Evolutionary conservation across 2,329 filamentous ascomycete species (phyloP).

Genomic region (Aspergillus quadrilineatus): DNA sequence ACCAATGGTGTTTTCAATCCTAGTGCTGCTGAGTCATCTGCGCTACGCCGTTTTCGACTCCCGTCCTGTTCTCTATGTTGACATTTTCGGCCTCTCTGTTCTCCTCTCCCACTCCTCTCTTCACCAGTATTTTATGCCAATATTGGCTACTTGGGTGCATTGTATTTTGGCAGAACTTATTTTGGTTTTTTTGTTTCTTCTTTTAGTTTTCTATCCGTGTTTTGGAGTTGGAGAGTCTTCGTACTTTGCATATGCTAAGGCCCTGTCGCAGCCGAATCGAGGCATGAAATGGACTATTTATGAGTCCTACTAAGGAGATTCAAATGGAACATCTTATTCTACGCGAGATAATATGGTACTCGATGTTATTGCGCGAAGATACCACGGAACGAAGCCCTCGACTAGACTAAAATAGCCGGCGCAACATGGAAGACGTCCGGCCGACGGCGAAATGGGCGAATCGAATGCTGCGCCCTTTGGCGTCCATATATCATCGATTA

Average conservation of each 20-base stretch:
- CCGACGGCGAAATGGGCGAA: conserved; percentile 46
- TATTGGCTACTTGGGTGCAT: conserved; percentile 12
- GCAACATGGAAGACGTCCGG: conserved; percentile 38
- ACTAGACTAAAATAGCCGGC: conserved; percentile 5
- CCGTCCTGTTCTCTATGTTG: conserved; percentile 23
- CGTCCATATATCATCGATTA: conserved; percentile 40
- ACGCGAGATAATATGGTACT: neutral
- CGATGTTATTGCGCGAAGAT: neutral
- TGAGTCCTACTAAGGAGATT: conserved; percentile 10
- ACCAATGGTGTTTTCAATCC: too few relatives aligned
- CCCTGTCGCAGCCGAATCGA: neutral
- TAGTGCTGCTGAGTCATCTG: conserved; percentile 6
- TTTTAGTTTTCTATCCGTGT: neutral
- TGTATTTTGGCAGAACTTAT: conserved; percentile 10
- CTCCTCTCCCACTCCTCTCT: neutral
- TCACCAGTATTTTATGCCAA: conserved; percentile 11
- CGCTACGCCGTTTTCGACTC: neutral
- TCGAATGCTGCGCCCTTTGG: conserved; percentile 44
- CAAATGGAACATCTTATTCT: conserved; percentile 1
- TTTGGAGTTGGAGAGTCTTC: neutral
- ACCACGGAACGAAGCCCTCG: neutral
- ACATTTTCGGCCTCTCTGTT: conserved; percentile 23
- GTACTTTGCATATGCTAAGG: neutral
- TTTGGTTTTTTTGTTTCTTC: conserved; percentile 4
- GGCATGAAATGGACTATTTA: conserved; percentile 15